Evolutionary conservation across 2,329 filamentous ascomycete genomes (phyloP).

Genomic region (Claviceps sp.): DNA sequence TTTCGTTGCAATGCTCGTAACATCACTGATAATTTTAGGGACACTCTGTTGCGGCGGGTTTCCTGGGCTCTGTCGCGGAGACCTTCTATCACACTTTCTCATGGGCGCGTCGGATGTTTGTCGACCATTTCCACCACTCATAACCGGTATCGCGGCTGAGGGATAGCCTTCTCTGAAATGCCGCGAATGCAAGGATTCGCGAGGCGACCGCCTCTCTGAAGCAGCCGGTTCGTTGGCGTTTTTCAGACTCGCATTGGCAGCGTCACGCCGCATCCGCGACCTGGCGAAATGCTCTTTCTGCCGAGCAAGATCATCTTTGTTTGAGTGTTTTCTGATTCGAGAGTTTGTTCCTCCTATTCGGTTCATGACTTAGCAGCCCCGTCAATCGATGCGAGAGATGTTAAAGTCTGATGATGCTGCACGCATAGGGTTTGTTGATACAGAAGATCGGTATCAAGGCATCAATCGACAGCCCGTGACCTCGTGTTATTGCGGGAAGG

Average conservation of each 20-base stretch:
- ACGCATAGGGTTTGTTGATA: background rate
- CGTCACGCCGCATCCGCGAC: slow-evolving; percentile 12
- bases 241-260: background rate
- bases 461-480: background rate
- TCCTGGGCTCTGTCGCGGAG: background rate
- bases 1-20: slow-evolving; percentile 11
- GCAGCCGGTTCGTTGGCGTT: background rate
- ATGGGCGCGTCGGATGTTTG: background rate
- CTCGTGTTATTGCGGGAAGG: background rate
- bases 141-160: background rate
- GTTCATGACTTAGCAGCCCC: slow-evolving; percentile 21
- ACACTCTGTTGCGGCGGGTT: background rate
- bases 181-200: background rate
- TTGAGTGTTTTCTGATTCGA: slow-evolving; percentile 20
- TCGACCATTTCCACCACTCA: slow-evolving; percentile 1
- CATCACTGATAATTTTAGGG: background rate
- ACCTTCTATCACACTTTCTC: background rate
- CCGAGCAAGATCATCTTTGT: slow-evolving; percentile 18
- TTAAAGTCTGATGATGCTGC: background rate
- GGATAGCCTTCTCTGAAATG: background rate
- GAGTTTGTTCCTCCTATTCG: slow-evolving; percentile 26
- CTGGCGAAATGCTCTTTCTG: slow-evolving; percentile 27
- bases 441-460: background rate
- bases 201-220: background rate
- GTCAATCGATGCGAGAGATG: background rate